Evolutionary conservation across 208 protist genomes (phyloP).

Genomic region (Trypanosoma melophagium): DNA sequence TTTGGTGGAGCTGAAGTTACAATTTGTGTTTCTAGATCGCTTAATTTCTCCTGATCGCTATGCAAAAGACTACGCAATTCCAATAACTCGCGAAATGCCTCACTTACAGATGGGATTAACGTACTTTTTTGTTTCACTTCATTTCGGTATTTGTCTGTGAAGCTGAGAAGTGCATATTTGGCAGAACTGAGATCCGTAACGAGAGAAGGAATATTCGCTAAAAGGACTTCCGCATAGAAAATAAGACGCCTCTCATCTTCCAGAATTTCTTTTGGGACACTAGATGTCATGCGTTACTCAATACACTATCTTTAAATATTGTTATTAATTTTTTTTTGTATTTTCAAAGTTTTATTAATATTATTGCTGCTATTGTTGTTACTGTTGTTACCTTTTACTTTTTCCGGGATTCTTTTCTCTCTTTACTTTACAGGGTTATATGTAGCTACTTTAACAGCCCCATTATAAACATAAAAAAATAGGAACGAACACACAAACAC

Average conservation of each 20-base stretch:
- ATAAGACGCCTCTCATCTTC: slow-evolving; percentile 45
- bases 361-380: too few species aligned
- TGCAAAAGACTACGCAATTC: slow-evolving; percentile 26
- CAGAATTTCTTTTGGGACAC: background rate
- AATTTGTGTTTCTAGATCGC: slow-evolving; percentile 49
- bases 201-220: slow-evolving; percentile 61
- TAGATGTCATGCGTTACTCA: background rate
- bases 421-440: too few species aligned
- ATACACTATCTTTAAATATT: background rate
- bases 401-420: too few species aligned
- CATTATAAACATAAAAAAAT: too few species aligned
- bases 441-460: too few species aligned
- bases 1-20: slow-evolving; percentile 40
- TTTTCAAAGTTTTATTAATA: too few species aligned
- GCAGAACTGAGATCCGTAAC: slow-evolving; percentile 62
- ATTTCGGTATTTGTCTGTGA: slow-evolving; percentile 61
- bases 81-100: slow-evolving; percentile 37
- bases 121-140: slow-evolving; percentile 70
- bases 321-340: background rate
- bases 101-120: slow-evolving; percentile 57
- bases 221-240: slow-evolving; percentile 60
- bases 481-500: too few species aligned
- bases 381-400: too few species aligned
- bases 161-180: slow-evolving; percentile 71
- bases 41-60: slow-evolving; percentile 32